Evolutionary conservation across 2,329 filamentous ascomycete species (phyloP).

Genomic region (Nothomitra cinnamomea): DNA sequence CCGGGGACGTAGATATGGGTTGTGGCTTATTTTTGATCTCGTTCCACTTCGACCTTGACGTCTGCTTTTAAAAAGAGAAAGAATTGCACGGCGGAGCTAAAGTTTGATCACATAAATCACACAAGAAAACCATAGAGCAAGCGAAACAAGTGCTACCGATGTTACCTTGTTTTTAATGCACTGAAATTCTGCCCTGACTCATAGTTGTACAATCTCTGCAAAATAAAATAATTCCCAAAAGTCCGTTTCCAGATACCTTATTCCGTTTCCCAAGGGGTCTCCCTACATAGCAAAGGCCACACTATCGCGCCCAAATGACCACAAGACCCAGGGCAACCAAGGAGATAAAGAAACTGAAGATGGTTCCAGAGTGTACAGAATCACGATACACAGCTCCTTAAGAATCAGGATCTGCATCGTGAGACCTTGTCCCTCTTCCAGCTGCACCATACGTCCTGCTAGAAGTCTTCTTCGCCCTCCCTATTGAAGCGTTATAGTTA

Average conservation of each 20-base stretch:
- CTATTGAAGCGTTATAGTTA: not conserved
- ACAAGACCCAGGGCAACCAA: not conserved
- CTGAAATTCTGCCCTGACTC: not conserved
- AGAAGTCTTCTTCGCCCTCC: not conserved
- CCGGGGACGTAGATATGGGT: not conserved
- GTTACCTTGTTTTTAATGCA: not conserved
- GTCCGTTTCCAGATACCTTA: not conserved
- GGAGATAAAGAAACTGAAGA: not conserved
- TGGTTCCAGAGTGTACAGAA: too few relatives aligned
- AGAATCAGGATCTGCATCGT: not conserved
- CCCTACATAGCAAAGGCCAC: not conserved
- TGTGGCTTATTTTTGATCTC: slow-evolving; percentile 1
- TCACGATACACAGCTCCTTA: not conserved
- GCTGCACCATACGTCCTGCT: not conserved
- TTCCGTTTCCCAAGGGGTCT: not conserved
- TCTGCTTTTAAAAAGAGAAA: not conserved
- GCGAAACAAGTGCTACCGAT: not conserved
- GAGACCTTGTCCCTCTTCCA: not conserved
- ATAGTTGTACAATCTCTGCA: not conserved
- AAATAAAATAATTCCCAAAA: not conserved
- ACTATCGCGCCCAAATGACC: not conserved
- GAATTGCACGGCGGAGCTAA: not conserved
- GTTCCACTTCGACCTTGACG: not conserved
- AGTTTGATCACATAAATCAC: slow-evolving; percentile 1
- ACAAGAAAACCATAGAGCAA: not conserved